Conservation (phyloP, 2,329 filamentous ascomycete species). For the Neocucurbitaria cava region DNA sequence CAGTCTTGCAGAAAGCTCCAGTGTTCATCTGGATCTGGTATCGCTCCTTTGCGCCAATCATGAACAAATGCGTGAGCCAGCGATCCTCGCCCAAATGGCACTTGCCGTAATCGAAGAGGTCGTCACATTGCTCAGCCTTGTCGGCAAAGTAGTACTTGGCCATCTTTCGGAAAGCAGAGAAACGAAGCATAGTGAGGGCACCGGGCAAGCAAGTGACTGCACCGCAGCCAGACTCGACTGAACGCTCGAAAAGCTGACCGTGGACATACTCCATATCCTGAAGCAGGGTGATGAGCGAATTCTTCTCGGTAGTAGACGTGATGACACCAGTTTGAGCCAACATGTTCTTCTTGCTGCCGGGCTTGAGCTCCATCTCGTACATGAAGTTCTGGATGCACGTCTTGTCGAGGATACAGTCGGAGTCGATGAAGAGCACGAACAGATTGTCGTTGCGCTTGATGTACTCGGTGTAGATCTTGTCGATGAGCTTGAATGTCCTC, state of each 20-base stretch:
- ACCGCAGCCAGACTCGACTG: constrained; percentile 92
- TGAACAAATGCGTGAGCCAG: constrained; percentile 97
- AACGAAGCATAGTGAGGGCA: constrained; percentile 92
- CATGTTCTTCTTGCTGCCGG: constrained; percentile 90
- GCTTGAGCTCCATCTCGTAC: constrained; percentile 97
- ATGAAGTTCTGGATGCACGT: constrained; percentile 97
- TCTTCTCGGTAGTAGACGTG: constrained; percentile 87
- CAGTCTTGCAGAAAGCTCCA: constrained; percentile 97
- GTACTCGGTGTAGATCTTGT: constrained; percentile 89
- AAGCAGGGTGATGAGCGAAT: constrained; percentile 86
- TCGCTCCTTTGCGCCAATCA: constrained; percentile 91
- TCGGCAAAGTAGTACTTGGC: constrained; percentile 98
- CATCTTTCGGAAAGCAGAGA: constrained; percentile 96
- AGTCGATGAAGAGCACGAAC: constrained; percentile 97
- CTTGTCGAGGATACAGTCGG: constrained; percentile 90
- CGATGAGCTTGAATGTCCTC: constrained; percentile 88
- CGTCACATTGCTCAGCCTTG: constrained; percentile 92
- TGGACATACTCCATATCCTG: constrained; percentile 99
- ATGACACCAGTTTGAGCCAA: constrained; percentile 98
- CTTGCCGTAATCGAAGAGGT: constrained; percentile 96
- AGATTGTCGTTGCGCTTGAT: constrained; percentile 87
- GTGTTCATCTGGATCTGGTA: constrained; percentile 99
- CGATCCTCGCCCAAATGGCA: constrained; percentile 94
- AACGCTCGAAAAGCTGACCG: constrained; percentile 93
- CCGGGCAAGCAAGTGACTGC: constrained; percentile 94